Conservation (phyloP, 2,329 filamentous ascomycete genomes). For the Rutstroemia sp. region DNA sequence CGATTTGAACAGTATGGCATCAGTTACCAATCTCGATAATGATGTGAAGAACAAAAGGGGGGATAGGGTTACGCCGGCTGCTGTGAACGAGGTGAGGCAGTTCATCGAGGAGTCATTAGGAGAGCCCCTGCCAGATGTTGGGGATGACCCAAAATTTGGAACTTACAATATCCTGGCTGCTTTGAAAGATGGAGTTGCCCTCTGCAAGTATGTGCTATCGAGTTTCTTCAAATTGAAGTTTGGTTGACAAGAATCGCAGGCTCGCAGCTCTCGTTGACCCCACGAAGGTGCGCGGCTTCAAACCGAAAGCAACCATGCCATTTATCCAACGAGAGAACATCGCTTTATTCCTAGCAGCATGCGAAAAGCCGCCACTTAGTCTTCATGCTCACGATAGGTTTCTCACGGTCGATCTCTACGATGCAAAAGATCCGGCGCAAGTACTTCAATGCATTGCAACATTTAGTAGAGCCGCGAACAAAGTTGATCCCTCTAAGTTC, state of each 20-base stretch:
- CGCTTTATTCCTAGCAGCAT: constrained; percentile 85
- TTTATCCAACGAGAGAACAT: constrained; percentile 99
- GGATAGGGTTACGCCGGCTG: constrained; percentile 85
- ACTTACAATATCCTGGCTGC: constrained; percentile 63
- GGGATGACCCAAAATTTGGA: constrained; percentile 6
- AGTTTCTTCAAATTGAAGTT: constrained; percentile 3
- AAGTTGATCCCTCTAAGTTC: constrained; percentile 66
- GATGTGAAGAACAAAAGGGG: constrained; percentile 91
- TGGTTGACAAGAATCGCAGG: constrained; percentile 32
- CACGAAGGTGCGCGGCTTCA: constrained; percentile 77
- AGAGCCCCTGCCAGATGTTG: constrained; percentile 61
- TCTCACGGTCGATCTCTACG: constrained; percentile 92
- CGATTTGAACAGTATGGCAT: constrained; percentile 61
- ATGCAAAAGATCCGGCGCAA: constrained; percentile 91
- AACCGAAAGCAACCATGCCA: constrained; percentile 78
- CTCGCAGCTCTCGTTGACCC: constrained; percentile 75
- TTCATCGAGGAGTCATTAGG: constrained; percentile 84
- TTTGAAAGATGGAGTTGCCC: constrained; percentile 81
- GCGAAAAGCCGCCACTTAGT: constrained; percentile 75
- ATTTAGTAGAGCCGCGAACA: constrained; percentile 81
- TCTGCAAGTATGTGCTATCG: constrained; percentile 68
- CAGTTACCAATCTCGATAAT: constrained; percentile 86
- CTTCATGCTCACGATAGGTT: constrained; percentile 93
- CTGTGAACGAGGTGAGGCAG: constrained; percentile 72
- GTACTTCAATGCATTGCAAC: constrained; percentile 87